A percentile compares a stretch with the other conserved stretches of the same genome.
These are phyloP conservation scores for Oryza glumipatula DNA, from an alignment of 176 grass and related monocot species.

Conservation along the genomic window DNA sequence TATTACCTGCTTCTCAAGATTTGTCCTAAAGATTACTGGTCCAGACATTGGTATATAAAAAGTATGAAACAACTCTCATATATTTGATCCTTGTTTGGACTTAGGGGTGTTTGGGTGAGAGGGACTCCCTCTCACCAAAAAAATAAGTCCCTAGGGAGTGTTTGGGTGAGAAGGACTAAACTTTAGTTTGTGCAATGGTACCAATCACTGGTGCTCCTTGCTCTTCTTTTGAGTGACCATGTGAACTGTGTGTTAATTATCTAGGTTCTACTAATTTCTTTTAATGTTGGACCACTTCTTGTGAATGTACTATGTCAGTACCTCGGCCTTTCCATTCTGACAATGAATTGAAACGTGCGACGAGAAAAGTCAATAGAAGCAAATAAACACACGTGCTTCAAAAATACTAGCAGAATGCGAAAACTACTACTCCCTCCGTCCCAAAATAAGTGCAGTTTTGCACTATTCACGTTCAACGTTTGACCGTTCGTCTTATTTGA, in stretches of 20 bases:
- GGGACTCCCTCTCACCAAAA: too few species aligned
- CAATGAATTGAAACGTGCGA: background rate
- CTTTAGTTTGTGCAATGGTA: background rate
- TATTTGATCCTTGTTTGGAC: background rate
- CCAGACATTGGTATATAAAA: background rate
- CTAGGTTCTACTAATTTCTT: slow-evolving; percentile 30
- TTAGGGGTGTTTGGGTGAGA: too few species aligned
- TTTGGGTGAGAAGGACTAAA: too few species aligned
- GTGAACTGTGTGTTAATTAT: slow-evolving; percentile 18
- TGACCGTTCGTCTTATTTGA: too few species aligned
- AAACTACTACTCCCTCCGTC: background rate
- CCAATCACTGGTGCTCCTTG: slow-evolving; percentile 1
- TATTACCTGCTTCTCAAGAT: slow-evolving; percentile 12
- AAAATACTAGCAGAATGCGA: background rate
- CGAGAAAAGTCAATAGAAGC: background rate
- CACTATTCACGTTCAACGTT: too few species aligned
- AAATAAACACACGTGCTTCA: slow-evolving; percentile 10
- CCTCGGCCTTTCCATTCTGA: background rate
- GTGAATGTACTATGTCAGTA: background rate
- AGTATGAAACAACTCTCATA: background rate
- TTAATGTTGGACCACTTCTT: background rate
- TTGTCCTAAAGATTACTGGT: slow-evolving; percentile 12
- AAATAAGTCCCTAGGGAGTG: too few species aligned
- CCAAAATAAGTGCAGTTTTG: too few species aligned
- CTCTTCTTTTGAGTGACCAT: slow-evolving; percentile 3